A percentile compares a stretch with the other conserved stretches of the same genome.
These are phyloP conservation scores for Cudoniella acicularis DNA, from an alignment of 495 filamentous ascomycete species.

Conservation along the genomic window DNA sequence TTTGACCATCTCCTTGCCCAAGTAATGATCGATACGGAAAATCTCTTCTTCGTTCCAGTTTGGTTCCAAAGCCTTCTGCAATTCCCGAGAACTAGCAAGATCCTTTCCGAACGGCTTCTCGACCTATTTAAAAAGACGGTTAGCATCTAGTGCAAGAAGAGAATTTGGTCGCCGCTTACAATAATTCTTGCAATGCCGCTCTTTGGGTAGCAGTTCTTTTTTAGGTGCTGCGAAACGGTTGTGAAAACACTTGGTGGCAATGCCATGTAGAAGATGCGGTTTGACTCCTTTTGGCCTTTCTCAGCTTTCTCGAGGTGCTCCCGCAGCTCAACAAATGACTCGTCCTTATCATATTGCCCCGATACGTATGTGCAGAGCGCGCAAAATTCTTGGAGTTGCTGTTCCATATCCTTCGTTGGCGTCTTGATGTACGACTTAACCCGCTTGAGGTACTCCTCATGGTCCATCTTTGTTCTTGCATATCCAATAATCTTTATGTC, in stretches of 20 bases:
- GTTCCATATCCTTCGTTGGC: conserved; percentile 94
- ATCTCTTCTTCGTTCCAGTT: conserved; percentile 99
- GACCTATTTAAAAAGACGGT: conserved; percentile 52
- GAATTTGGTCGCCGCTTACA: conserved; percentile 46
- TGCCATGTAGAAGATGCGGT: conserved; percentile 99
- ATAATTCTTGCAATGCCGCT: conserved; percentile 90
- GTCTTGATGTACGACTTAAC: conserved; percentile 99
- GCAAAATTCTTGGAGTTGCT: conserved; percentile 88
- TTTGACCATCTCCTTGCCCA: conserved; percentile 99
- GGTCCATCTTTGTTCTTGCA: conserved; percentile 99
- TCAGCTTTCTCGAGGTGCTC: conserved; percentile 90
- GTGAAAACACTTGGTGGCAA: conserved; percentile 97
- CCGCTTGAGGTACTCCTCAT: conserved; percentile 85
- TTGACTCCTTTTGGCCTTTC: conserved; percentile 72
- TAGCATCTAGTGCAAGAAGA: not conserved
- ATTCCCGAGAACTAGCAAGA: conserved; percentile 84
- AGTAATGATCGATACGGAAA: conserved; percentile 99
- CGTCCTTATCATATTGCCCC: conserved; percentile 96
- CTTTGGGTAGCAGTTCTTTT: conserved; percentile 91
- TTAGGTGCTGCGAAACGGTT: conserved; percentile 92
- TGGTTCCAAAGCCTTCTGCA: conserved; percentile 92
- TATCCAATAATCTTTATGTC: conserved; percentile 98
- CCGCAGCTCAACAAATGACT: conserved; percentile 83
- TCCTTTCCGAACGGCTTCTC: conserved; percentile 99
- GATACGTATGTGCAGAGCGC: conserved; percentile 86